Evolutionary conservation across 2,329 filamentous ascomycete species (phyloP).

Genomic region (Delphinella strobiligena): DNA sequence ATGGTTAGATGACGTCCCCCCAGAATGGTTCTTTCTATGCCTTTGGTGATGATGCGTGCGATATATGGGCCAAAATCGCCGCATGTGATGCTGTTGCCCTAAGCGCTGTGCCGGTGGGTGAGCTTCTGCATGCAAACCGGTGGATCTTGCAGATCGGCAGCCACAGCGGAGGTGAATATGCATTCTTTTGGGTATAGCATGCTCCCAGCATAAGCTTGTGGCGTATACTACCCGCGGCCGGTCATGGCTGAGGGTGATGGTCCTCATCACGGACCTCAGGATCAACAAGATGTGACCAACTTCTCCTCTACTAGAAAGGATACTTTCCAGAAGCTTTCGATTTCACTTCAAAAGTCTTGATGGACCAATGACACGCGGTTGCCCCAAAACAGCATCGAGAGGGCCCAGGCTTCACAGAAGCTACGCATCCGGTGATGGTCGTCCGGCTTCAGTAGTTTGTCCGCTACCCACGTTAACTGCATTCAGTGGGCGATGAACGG

Average conservation of each 20-base stretch:
- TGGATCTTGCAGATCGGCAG: slow-evolving; percentile 9
- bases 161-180: slow-evolving; percentile 1
- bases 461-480: slow-evolving; percentile 4
- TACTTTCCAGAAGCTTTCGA: slow-evolving; percentile 3
- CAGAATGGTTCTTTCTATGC: neutral
- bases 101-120: neutral
- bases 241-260: neutral
- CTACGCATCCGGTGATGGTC: slow-evolving; percentile 8
- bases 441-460: slow-evolving; percentile 8
- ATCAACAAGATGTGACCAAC: neutral
- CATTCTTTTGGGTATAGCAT: slow-evolving; percentile 1
- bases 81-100: neutral
- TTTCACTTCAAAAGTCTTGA: neutral
- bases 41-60: too few species aligned
- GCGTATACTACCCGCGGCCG: slow-evolving; percentile 3
- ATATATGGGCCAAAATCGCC: neutral
- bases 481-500: slow-evolving; percentile 2
- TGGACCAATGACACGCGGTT: neutral
- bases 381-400: neutral
- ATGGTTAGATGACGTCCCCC: too few species aligned
- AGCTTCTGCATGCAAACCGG: slow-evolving; percentile 6
- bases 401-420: slow-evolving; percentile 4
- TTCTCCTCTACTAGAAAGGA: neutral
- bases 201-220: slow-evolving; percentile 7
- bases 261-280: neutral